phyloP scores from a whole-genome alignment of 2,329 filamentous ascomycete species.

The Scortechinia acanthostroma region DNA sequence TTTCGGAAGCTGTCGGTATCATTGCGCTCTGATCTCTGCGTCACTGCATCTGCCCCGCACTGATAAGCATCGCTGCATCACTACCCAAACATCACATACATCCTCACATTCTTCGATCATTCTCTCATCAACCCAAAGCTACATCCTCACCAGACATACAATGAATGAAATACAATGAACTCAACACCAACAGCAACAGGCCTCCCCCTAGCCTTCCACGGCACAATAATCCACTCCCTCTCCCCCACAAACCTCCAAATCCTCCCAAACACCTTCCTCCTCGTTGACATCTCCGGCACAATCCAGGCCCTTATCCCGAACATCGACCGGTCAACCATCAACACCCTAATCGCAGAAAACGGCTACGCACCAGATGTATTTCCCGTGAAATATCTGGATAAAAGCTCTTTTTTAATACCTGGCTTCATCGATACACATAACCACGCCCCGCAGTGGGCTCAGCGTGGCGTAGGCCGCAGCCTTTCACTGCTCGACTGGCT shows the following conservation, averaged over 20 bases:
- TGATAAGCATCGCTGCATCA: too few relatives aligned
- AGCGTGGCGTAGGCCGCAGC: constrained; percentile 13
- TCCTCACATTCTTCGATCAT: too few relatives aligned
- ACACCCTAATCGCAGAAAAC: constrained; percentile 2
- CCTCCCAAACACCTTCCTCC: constrained; percentile 18
- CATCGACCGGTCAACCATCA: background rate
- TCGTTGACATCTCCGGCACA: constrained; percentile 6
- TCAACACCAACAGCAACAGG: too few relatives aligned
- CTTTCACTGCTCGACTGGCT: constrained; percentile 47
- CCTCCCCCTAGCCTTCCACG: constrained; percentile 21
- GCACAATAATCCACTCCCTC: constrained; percentile 30
- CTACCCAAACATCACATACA: too few relatives aligned
- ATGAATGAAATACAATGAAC: too few relatives aligned
- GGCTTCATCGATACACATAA: constrained; percentile 40
- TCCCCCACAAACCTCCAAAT: constrained; percentile 21
- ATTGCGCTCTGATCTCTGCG: too few relatives aligned
- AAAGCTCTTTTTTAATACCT: too few relatives aligned
- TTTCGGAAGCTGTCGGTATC: too few relatives aligned
- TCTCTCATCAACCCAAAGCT: too few relatives aligned
- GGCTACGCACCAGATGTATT: background rate
- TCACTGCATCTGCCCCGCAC: too few relatives aligned
- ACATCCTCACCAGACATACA: too few relatives aligned
- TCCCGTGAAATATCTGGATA: background rate
- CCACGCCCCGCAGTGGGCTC: constrained; percentile 16
- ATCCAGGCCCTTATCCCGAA: constrained; percentile 12